Percentiles rank a stretch among this genome's conserved stretches.
Evolutionary conservation across 1,284 basidiomycete species (phyloP).

Genomic region (Psilocybe mexicana): DNA sequence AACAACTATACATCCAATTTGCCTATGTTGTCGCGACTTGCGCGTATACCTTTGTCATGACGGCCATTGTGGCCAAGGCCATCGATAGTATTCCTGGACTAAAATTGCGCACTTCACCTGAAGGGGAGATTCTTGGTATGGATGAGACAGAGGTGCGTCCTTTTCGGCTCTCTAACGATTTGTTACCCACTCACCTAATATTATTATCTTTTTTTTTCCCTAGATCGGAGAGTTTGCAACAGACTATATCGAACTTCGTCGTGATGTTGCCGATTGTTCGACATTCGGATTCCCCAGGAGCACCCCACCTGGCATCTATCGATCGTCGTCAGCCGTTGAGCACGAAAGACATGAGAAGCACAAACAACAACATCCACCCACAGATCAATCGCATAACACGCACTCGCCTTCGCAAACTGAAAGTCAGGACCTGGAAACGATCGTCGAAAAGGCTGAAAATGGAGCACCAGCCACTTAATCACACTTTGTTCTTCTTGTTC

Average conservation of each 20-base stretch:
- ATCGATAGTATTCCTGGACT: constrained; percentile 81
- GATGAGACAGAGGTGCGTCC: constrained; percentile 78
- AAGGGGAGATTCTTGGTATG: constrained; percentile 85
- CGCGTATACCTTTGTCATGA: constrained; percentile 67
- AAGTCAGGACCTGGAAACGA: constrained; percentile 24
- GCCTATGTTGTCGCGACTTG: constrained; percentile 77
- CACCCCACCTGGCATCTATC: constrained; percentile 18
- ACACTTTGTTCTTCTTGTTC: background rate
- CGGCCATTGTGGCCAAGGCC: constrained; percentile 65
- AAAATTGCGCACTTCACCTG: constrained; percentile 69
- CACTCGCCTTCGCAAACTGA: background rate
- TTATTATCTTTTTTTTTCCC: background rate
- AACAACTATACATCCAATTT: constrained; percentile 77
- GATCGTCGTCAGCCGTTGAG: constrained; percentile 10
- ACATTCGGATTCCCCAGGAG: constrained; percentile 29
- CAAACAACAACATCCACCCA: constrained; percentile 4
- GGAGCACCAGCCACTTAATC: constrained; percentile 20
- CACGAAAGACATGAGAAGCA: constrained; percentile 21
- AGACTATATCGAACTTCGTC: constrained; percentile 77
- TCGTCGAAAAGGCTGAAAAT: constrained; percentile 32
- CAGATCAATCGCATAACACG: constrained; percentile 16
- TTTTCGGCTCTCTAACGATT: constrained; percentile 1
- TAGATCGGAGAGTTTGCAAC: constrained; percentile 79
- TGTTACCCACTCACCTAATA: background rate
- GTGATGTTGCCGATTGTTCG: constrained; percentile 60